Evolutionary conservation across 257 asterid species (phyloP), one percentile per base, ranked within the genome.

Genomic region (Solanum raphanifolium): DNA sequence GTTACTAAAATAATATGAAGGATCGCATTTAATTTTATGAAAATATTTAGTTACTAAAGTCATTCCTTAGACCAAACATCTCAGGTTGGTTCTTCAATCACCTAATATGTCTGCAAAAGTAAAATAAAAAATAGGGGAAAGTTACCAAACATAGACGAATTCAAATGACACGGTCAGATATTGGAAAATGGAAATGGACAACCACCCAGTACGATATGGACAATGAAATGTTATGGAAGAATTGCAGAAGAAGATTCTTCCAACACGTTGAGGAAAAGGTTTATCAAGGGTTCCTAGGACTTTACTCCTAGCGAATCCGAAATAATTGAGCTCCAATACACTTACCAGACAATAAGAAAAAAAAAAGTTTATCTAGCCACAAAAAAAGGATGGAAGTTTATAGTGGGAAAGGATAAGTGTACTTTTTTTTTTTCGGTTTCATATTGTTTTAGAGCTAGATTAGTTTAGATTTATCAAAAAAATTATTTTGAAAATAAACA

Each of bases 271-370:
- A 38, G 83, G 46, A 13, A 76, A 75, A 52, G 58, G 20, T 46
- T 46, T 13, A 46, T 46, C 20, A 13, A 13, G 55, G 55, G 20
- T n/a, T n/a, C n/a, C n/a, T n/a, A 0, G 0, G 23, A 48, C 23
- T 52, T 52, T 52, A 16, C 23, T 2, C 8, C 0, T 0, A 23
- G 1, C 21, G 1, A 52, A 18, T 52, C 0, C 9, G 0, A 52
- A 55, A 18, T 55, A 55, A 0, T 55, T 55, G 5, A 20, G 65
- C 1, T 55, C 0, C 9, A 18, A 18, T 2, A 3, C 1, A 55
- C 4, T 0, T 18, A 55, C 4, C 0, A 7, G 9, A 55, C 4
- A 18, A 18, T 55, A 48, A 48, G 7, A 48, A 6, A 1, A 15
- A 5, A 46, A 13, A 6, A 52, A 18, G n/a, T 55, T 55, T 55